Conservation (phyloP, 2,329 filamentous ascomycete species). For the Arthroderma sp. region DNA sequence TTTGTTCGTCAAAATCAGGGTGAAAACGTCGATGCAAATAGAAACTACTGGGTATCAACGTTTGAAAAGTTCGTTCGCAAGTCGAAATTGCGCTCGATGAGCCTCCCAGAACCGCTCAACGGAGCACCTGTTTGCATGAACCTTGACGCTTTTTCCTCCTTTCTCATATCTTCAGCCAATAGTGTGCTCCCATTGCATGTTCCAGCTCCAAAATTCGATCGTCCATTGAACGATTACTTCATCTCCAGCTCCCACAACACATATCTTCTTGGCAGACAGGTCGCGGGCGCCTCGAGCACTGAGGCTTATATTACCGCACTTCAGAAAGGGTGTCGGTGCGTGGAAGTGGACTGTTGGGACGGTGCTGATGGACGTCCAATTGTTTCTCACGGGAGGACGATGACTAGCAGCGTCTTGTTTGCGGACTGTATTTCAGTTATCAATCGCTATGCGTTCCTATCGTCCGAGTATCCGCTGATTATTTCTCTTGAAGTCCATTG, state of each 20-base stretch:
- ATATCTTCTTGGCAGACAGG: slow-evolving; percentile 81
- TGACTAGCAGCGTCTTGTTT: slow-evolving; percentile 82
- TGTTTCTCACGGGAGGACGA: slow-evolving; percentile 79
- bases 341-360: slow-evolving; percentile 98
- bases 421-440: slow-evolving; percentile 85
- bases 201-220: slow-evolving; percentile 54
- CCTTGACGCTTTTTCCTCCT: slow-evolving; percentile 64
- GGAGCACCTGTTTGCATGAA: slow-evolving; percentile 48
- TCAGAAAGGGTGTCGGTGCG: slow-evolving; percentile 78
- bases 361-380: slow-evolving; percentile 74
- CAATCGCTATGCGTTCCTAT: slow-evolving; percentile 83
- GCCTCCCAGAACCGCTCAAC: slow-evolving; percentile 32
- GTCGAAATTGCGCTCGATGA: slow-evolving; percentile 38
- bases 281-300: slow-evolving; percentile 78
- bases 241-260: slow-evolving; percentile 99
- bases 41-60: slow-evolving; percentile 53
- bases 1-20: slow-evolving; percentile 65
- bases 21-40: slow-evolving; percentile 58
- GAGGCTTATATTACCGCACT: slow-evolving; percentile 89
- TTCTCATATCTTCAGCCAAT: slow-evolving; percentile 62
- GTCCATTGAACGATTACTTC: slow-evolving; percentile 90
- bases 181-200: slow-evolving; percentile 50
- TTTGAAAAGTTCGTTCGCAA: slow-evolving; percentile 59
- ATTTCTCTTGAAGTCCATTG: slow-evolving; percentile 95
- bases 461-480: slow-evolving; percentile 78